These are phyloP conservation scores for Colletotrichum paranaense DNA, from an alignment of 2,329 filamentous ascomycete species.

Conservation along the genomic window DNA sequence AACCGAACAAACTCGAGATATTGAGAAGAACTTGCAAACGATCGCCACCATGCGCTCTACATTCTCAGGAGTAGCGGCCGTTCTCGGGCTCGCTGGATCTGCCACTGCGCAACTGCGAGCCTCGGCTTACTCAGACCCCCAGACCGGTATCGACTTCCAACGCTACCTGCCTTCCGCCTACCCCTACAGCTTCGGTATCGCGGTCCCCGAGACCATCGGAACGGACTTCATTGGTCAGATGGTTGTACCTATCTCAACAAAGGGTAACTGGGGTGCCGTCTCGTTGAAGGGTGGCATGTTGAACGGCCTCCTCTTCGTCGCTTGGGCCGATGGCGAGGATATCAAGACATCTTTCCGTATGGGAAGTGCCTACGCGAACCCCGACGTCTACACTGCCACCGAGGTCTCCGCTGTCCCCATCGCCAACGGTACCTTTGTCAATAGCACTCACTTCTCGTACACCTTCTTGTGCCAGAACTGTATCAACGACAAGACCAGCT, in stretches of 20 bases:
- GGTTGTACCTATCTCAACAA: slow-evolving; percentile 45
- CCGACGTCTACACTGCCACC: slow-evolving; percentile 55
- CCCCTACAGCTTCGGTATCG: slow-evolving; percentile 61
- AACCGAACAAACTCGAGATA: background rate
- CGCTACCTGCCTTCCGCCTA: slow-evolving; percentile 31
- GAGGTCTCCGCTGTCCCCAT: slow-evolving; percentile 55
- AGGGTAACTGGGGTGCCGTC: slow-evolving; percentile 61
- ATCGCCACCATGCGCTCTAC: slow-evolving; percentile 33
- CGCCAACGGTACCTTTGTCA: slow-evolving; percentile 62
- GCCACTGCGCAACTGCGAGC: slow-evolving; percentile 39
- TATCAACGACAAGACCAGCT: slow-evolving; percentile 47
- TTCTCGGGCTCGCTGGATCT: slow-evolving; percentile 39
- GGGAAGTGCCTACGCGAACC: slow-evolving; percentile 56
- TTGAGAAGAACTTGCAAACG: background rate
- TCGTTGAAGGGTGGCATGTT: slow-evolving; percentile 60
- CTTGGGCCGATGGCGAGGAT: slow-evolving; percentile 59
- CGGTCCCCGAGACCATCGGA: slow-evolving; percentile 57
- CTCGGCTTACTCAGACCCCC: slow-evolving; percentile 51
- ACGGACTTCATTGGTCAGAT: slow-evolving; percentile 68
- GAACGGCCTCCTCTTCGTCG: slow-evolving; percentile 58
- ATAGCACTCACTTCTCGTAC: slow-evolving; percentile 63
- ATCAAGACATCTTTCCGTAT: slow-evolving; percentile 47
- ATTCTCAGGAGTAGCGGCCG: slow-evolving; percentile 26
- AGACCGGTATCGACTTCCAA: slow-evolving; percentile 53
- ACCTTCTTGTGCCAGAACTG: slow-evolving; percentile 64